Evolutionary conservation across 305 asterid species (phyloP).

Genomic region (Vinca major): DNA sequence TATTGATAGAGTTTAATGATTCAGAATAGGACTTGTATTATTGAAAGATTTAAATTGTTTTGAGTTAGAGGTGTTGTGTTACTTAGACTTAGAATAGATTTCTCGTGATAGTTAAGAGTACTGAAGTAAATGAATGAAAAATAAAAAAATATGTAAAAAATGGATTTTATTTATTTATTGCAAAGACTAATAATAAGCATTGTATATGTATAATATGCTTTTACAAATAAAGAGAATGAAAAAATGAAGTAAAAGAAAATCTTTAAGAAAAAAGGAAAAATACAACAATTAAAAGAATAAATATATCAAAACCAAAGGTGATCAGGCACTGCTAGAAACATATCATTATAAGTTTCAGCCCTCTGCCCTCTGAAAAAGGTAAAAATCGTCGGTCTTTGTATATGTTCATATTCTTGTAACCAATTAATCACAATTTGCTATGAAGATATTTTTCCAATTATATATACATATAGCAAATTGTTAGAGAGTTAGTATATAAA

Average conservation of each 20-base stretch:
- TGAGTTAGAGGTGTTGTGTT: no score
- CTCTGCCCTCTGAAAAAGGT: no score
- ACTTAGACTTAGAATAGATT: no score
- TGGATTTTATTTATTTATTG: not conserved
- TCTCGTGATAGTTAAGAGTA: not conserved
- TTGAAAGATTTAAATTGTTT: not conserved
- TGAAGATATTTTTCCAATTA: no score
- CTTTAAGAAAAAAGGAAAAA: not conserved
- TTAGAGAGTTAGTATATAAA: no score
- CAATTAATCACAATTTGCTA: no score
- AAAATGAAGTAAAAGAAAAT: not conserved
- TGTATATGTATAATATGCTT: not conserved
- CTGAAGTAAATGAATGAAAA: not conserved
- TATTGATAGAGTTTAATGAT: no score
- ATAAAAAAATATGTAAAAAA: not conserved
- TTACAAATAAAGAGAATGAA: not conserved
- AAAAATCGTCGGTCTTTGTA: no score
- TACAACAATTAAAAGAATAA: not conserved
- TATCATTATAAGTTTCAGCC: not conserved
- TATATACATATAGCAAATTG: no score
- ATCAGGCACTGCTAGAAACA: not conserved
- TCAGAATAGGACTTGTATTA: no score
- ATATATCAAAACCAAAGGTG: not conserved
- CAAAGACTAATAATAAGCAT: not conserved
- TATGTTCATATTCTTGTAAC: no score